Base-by-base conservation (phyloP, 2,329 filamentous ascomycete species). In the Geosmithia flava region DNA sequence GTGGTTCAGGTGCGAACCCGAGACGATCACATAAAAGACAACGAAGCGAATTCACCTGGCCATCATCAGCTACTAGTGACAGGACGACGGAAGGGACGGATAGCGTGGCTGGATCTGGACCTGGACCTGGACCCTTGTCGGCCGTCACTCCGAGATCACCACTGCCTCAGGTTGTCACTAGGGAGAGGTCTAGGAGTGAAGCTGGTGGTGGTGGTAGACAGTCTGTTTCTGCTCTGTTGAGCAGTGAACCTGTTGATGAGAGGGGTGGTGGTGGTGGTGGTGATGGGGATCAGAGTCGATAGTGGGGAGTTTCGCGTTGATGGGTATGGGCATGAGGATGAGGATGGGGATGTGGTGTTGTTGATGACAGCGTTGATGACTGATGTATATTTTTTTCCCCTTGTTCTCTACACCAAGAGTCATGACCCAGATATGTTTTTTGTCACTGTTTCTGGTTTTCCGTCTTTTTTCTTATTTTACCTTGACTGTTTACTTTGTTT, bases 31-130 rank as follows among this genome's bases (percentile, higher is more conserved):
- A 67, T 42, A 60, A 63, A 20, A 62, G 64, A 6, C 64, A 66
- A 42, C 61, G 58, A 46, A 67, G 64, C 51, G 64, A 67, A 44
- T 55, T 66, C 17, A 62, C 64, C 3, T 65, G 63, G 52, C 64
- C 63, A 51, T 56, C 58, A 53, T 52, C 56, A 7, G 49, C 54
- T n/a, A 37, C 46, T 20, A 27, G 23, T 8, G 23, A 27, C 8
- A 4, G 23, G 6, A 37, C 33, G 33, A 37, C 33, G 4, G 58
- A 54, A 16, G 56, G 53, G 43, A 49, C 44, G 45, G 46, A 15
- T 54, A 58, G 19, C 52, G n/a, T n/a, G 16, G 56, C 56, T 11
- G 54, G 51, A 30, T 11, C 29, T 6, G 7, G 7, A 30, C 29
- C 7, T 50, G 45, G 53, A 53, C 13, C 53, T 50, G 27, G 45